Evolutionary conservation across 148 eudicot genomes (phyloP).

Genomic region (Limonium bicolor): DNA sequence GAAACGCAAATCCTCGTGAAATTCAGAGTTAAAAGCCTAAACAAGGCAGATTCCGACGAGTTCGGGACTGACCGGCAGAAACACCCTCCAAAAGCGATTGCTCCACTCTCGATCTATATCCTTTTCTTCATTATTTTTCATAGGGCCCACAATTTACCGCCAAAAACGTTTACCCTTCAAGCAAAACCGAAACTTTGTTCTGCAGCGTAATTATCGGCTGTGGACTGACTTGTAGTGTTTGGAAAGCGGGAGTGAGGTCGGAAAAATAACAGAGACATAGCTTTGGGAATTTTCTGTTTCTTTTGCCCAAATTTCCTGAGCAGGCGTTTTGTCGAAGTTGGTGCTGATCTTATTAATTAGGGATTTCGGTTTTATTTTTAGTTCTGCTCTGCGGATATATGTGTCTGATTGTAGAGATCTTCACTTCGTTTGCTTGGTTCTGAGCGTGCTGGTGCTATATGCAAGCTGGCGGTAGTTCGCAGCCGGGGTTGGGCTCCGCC

Average conservation of each 20-base stretch:
- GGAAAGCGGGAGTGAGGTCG: conserved; percentile 3
- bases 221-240: neutral
- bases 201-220: conserved; percentile 2
- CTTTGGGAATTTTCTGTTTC: neutral
- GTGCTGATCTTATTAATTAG: too few species aligned
- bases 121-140: neutral
- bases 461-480: conserved; percentile 84
- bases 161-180: conserved; percentile 5
- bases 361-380: conserved; percentile 4
- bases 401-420: neutral
- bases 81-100: conserved; percentile 10
- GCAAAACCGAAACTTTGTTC: conserved; percentile 4
- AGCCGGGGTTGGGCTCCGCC: conserved; percentile 31
- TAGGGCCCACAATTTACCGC: conserved; percentile 17
- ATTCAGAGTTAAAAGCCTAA: conserved; percentile 2
- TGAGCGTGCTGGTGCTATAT: conserved; percentile 15
- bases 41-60: conserved; percentile 25
- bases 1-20: conserved; percentile 7
- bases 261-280: conserved; percentile 1
- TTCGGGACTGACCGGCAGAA: conserved; percentile 11
- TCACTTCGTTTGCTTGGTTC: neutral
- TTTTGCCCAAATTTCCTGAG: conserved; percentile 1
- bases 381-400: neutral
- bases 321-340: neutral
- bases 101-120: conserved; percentile 20